Evolutionary conservation across 495 filamentous ascomycete genomes (phyloP).

Genomic region (Cudoniella acicularis): DNA sequence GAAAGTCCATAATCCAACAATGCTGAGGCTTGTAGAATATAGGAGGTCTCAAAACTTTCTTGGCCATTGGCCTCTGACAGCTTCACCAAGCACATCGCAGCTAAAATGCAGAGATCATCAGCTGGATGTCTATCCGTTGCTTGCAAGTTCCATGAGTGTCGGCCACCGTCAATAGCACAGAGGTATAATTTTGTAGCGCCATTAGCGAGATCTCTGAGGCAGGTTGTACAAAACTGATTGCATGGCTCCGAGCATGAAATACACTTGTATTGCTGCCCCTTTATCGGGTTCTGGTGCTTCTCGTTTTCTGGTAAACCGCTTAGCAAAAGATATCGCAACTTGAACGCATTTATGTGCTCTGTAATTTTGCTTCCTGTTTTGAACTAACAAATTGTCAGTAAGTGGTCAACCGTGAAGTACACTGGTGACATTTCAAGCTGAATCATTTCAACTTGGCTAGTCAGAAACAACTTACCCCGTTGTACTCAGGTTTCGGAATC

Average conservation of each 20-base stretch:
- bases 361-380: slow-evolving; percentile 16
- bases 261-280: neutral
- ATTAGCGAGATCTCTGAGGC: slow-evolving; percentile 7
- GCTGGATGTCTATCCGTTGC: slow-evolving; percentile 35
- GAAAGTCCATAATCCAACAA: slow-evolving; percentile 41
- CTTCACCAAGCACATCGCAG: slow-evolving; percentile 42
- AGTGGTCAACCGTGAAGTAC: too few relatives aligned
- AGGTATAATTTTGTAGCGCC: slow-evolving; percentile 11
- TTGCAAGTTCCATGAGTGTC: slow-evolving; percentile 15
- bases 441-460: too few relatives aligned
- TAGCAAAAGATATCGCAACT: slow-evolving; percentile 18
- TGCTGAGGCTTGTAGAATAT: slow-evolving; percentile 41
- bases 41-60: neutral
- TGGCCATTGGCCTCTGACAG: slow-evolving; percentile 29
- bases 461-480: slow-evolving; percentile 11
- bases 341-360: slow-evolving; percentile 16
- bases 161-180: slow-evolving; percentile 15
- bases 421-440: too few relatives aligned
- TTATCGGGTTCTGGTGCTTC: slow-evolving; percentile 1
- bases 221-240: slow-evolving; percentile 1
- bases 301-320: slow-evolving; percentile 17
- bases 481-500: neutral
- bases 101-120: slow-evolving; percentile 39
- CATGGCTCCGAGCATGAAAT: neutral
- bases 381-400: slow-evolving; percentile 1